Conservation (phyloP, 345 rosid species). For the Chamaenerion angustifolium region DNA sequence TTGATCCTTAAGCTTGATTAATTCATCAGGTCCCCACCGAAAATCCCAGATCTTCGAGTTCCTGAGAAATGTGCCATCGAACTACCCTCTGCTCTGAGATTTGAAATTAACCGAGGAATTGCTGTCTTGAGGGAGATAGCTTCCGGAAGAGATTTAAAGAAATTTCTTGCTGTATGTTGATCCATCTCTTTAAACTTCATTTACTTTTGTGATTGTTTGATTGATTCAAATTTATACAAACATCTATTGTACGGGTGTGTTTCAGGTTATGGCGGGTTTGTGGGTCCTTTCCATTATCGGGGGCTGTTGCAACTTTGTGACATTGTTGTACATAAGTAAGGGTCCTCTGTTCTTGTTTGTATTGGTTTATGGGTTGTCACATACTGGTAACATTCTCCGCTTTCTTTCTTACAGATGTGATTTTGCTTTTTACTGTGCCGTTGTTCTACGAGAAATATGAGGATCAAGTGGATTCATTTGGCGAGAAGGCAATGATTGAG, state of each 20-base stretch:
- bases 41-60: slow-evolving; percentile 35
- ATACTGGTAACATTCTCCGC: background rate
- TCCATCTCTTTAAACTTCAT: background rate
- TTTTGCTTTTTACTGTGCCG: slow-evolving; percentile 54
- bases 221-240: no score
- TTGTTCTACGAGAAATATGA: slow-evolving; percentile 74
- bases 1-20: background rate
- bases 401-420: slow-evolving; percentile 31
- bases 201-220: no score
- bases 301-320: slow-evolving; percentile 61
- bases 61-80: slow-evolving; percentile 38
- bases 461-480: slow-evolving; percentile 63
- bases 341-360: background rate
- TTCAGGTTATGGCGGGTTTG: slow-evolving; percentile 67
- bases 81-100: slow-evolving; percentile 31
- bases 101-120: slow-evolving; percentile 35
- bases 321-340: slow-evolving; percentile 63
- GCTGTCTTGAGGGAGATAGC: slow-evolving; percentile 35
- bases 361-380: background rate
- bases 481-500: slow-evolving; percentile 64
- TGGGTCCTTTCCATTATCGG: slow-evolving; percentile 69
- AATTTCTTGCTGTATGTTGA: slow-evolving; percentile 46
- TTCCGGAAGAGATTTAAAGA: slow-evolving; percentile 51
- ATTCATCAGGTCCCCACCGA: slow-evolving; percentile 34
- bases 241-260: background rate